Evolutionary conservation across 2,329 filamentous ascomycete genomes (phyloP).

Genomic region (Alternaria novae-zelandiae): DNA sequence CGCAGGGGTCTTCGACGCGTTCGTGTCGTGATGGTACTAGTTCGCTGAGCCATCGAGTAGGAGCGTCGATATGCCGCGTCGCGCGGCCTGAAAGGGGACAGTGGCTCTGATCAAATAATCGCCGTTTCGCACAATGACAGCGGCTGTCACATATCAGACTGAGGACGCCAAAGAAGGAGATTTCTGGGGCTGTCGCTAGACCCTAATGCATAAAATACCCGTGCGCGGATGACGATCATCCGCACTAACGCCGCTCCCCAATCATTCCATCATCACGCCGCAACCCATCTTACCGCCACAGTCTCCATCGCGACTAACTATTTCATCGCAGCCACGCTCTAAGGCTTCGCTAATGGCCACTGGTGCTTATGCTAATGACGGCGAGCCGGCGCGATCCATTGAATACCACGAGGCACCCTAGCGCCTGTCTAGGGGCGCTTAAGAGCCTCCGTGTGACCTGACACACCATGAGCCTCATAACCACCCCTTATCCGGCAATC

Average conservation of each 20-base stretch:
- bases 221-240: constrained; percentile 20
- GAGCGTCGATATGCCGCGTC: neutral
- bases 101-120: neutral
- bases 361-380: constrained; percentile 11
- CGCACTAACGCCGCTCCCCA: constrained; percentile 9
- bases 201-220: constrained; percentile 12
- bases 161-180: neutral
- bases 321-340: constrained; percentile 5
- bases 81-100: neutral
- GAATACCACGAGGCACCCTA: constrained; percentile 1
- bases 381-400: constrained; percentile 1
- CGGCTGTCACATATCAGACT: constrained; percentile 5
- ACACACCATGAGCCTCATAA: constrained; percentile 37
- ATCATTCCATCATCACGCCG: neutral
- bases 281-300: constrained; percentile 9
- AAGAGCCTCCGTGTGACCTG: constrained; percentile 28
- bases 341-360: constrained; percentile 1
- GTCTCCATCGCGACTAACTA: constrained; percentile 1
- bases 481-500: constrained; percentile 30
- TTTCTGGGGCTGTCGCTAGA: constrained; percentile 7
- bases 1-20: constrained; percentile 6
- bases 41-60: neutral
- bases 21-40: neutral
- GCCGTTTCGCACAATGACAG: constrained; percentile 6
- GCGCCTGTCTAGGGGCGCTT: constrained; percentile 29